Conservation (phyloP, 345 rosid genomes). For the Schrenkiella parvula region DNA sequence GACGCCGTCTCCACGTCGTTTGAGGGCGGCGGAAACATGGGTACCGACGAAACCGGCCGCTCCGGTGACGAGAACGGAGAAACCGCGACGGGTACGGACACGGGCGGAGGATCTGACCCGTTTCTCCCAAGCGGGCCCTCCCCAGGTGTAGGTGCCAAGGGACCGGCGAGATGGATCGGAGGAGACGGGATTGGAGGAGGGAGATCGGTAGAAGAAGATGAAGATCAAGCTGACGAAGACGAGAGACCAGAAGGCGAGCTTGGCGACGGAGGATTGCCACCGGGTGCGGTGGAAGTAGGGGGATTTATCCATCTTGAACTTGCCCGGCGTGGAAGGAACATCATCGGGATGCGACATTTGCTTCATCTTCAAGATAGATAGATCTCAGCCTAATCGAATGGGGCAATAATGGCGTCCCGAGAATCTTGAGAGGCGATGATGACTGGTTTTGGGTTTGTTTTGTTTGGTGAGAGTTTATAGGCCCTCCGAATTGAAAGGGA, state of each 20-base stretch:
- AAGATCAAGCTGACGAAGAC: slow-evolving; percentile 56
- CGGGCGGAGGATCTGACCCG: slow-evolving; percentile 38
- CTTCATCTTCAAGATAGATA: slow-evolving; percentile 39
- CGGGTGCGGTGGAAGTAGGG: background rate
- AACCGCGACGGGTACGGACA: slow-evolving; percentile 33
- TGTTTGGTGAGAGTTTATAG: slow-evolving; percentile 33
- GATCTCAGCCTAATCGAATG: background rate
- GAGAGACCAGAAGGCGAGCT: no score
- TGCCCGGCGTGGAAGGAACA: slow-evolving; percentile 80
- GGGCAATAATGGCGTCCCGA: slow-evolving; percentile 16
- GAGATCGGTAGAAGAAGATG: no score
- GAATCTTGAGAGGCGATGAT: slow-evolving; percentile 34
- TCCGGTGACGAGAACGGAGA: slow-evolving; percentile 48
- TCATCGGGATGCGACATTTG: slow-evolving; percentile 76
- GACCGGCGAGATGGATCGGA: no score
- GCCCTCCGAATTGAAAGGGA: slow-evolving; percentile 5
- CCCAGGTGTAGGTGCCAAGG: slow-evolving; percentile 25
- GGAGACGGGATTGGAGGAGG: no score
- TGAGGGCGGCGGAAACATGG: slow-evolving; percentile 44
- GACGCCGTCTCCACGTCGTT: slow-evolving; percentile 50
- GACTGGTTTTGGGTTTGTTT: background rate
- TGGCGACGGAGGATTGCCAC: slow-evolving; percentile 26
- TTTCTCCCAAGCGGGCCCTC: slow-evolving; percentile 40
- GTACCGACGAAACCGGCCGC: slow-evolving; percentile 63
- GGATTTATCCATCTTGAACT: slow-evolving; percentile 95